Evolutionary conservation across 768 basidiomycete species (phyloP), one percentile per base, ranked within the genome.

Genomic region (Boletus reticuloceps): DNA sequence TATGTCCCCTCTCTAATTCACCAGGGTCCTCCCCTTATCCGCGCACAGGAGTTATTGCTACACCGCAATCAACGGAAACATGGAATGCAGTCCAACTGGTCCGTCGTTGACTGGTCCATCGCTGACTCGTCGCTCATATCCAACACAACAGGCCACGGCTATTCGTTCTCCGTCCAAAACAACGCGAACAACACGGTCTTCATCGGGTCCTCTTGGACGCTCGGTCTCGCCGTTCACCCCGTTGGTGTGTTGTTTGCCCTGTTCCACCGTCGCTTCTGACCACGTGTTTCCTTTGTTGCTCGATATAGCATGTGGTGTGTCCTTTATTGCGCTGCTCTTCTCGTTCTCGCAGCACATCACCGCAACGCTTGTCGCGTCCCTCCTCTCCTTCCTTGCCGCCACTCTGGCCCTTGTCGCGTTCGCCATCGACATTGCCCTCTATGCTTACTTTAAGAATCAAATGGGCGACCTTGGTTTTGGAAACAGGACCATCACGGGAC

Each of bases 371-470:
- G 32, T 81, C 45, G 70, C 81, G 1, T 75, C 79, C 16, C 65
- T 82, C 47, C 49, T 72, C 3, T 77, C 89, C 13, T 88, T 89
- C 79, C 75, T 91, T 51, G 88, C 87, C 9, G 85, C 87, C 1
- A 56, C 79, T 20, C 66, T 92, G 42, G 82, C 88, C 4, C 72
- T 91, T 52, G 81, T 91, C 58, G 84, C 88, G 1, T 89, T 92
- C 64, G 80, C 81, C 40, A 82, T 88, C 67, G 89, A 93, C 68
- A 85, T 91, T 56, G 86, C 88, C 14, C 80, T 93, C 31, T 86
- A 75, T 63, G 83, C 75, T 4, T 82, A 77, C 54, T 77, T 85
- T 49, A 83, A 80, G 64, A 76, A 85, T 49, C 74, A 84, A 59
- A 75, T 88, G 61, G 70, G 71, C 42, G 76, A 81, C 52, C 74